phyloP scores from a whole-genome alignment of 345 rosid species.

The Gossypium ekmanianum region DNA sequence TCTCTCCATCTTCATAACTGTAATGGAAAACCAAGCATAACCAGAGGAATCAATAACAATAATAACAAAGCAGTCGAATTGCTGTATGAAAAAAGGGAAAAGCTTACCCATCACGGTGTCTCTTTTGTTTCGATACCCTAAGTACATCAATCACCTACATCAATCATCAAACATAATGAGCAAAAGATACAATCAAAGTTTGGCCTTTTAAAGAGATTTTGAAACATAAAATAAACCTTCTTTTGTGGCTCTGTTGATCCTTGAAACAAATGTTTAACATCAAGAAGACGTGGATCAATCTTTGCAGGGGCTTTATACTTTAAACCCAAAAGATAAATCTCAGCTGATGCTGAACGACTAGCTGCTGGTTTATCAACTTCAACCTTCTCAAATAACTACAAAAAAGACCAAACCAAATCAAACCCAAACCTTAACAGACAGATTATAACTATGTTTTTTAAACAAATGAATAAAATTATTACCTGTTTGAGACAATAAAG shows the following conservation, averaged over 20 bases:
- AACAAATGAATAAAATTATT: background rate
- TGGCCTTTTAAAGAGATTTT: background rate
- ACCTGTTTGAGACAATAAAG: constrained; percentile 78
- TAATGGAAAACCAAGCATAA: constrained; percentile 7
- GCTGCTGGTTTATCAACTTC: constrained; percentile 95
- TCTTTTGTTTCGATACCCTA: constrained; percentile 62
- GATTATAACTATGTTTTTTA: background rate
- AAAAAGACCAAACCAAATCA: constrained; percentile 12
- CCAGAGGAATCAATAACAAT: constrained; percentile 3
- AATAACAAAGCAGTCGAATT: background rate
- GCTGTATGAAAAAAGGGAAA: constrained; percentile 2
- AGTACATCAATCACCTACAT: constrained; percentile 81
- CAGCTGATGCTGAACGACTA: constrained; percentile 89
- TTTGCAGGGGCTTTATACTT: constrained; percentile 86
- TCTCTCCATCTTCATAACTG: constrained; percentile 79
- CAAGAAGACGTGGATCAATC: constrained; percentile 89
- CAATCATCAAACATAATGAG: constrained; percentile 5
- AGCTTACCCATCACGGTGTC: constrained; percentile 80
- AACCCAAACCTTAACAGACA: constrained; percentile 5
- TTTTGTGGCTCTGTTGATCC: constrained; percentile 55
- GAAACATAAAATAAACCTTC: constrained; percentile 40
- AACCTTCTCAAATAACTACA: constrained; percentile 86
- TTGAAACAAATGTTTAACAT: constrained; percentile 66
- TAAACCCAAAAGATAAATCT: constrained; percentile 73
- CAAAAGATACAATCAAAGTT: background rate